Base-by-base conservation (phyloP, 2,329 filamentous ascomycete genomes). In the Escovopsis sp. region DNA sequence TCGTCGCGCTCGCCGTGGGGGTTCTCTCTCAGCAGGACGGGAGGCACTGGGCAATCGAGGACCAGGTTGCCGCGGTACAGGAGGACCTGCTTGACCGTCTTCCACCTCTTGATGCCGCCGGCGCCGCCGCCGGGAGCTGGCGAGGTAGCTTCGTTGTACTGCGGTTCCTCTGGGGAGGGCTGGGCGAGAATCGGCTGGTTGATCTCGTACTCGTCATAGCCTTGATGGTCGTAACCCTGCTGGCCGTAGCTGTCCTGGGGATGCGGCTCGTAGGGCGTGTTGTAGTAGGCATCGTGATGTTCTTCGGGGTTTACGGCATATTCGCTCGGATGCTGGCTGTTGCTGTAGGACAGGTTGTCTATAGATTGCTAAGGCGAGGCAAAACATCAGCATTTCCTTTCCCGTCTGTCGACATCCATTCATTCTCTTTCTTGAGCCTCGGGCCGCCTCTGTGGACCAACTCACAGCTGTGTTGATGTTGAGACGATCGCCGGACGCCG, bases 11-110 rank as follows among this genome's bases (percentile, higher is more conserved):
- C 86, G 37, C 85, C 86, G 60, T 95, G 88, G 36, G 84, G 83
- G 23, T 95, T 77, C 58, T 94, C 85, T 56, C 82, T 88, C 37
- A 98, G 68, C 36, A 98, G 69, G 54, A 81, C 77, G 0, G 91
- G 89, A 0, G 91, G 89, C 45, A 98, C 85, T 0, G 91, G 91
- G 58, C 91, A 98, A 61, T 98, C 91, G 4, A 98, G 78, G 33
- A 98, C 88, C 54, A 98, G 74, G 63, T 98, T 98, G 49, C 91
- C 91, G 51, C 93, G 82, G 70, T 94, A 98, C 42, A 98, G 66
- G 54, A 93, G 80, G n/a, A 98, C 89, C 67, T 95, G 86, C 65
- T 96, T 98, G 39, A 98, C 89, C 0, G 91, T 98, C 70, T 96
- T 98, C 85, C 86, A 96, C 59, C 91, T 75, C 60, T 85, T 82